Conservation (phyloP, 1,284 basidiomycete genomes). For the Ceratobasidium sp. region DNA sequence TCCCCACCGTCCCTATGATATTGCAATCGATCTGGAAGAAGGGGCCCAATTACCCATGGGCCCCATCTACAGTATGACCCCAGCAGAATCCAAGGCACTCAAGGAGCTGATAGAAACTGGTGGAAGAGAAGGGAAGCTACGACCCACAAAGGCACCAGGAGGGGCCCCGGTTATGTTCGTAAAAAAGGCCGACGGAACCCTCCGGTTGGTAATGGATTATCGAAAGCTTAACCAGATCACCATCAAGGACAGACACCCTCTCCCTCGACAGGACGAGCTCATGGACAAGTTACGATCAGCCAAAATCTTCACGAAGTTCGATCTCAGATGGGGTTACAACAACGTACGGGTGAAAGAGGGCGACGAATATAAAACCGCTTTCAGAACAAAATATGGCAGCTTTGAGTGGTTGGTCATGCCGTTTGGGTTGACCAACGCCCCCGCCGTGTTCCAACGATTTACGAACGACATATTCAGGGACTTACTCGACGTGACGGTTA, state of each 20-base stretch:
- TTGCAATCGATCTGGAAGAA: background rate
- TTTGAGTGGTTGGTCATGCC: slow-evolving; percentile 42
- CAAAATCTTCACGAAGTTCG: slow-evolving; percentile 34
- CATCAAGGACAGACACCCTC: slow-evolving; percentile 14
- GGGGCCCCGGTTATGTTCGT: slow-evolving; percentile 33
- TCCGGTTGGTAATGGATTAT: slow-evolving; percentile 26
- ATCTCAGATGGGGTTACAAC: slow-evolving; percentile 31
- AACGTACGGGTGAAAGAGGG: slow-evolving; percentile 1
- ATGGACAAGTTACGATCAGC: slow-evolving; percentile 3
- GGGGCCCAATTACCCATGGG: background rate
- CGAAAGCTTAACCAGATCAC: slow-evolving; percentile 28
- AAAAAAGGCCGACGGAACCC: slow-evolving; percentile 30
- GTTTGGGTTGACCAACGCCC: slow-evolving; percentile 31
- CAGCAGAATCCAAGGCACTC: background rate
- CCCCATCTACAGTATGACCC: background rate
- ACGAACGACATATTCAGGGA: slow-evolving; percentile 40
- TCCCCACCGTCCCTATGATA: background rate
- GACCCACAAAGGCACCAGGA: background rate
- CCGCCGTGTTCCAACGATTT: slow-evolving; percentile 31
- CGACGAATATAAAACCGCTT: slow-evolving; percentile 42
- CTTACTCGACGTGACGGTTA: slow-evolving; percentile 22
- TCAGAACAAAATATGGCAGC: slow-evolving; percentile 24
- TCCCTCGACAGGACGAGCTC: slow-evolving; percentile 28
- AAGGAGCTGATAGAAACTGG: background rate
- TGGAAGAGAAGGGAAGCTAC: background rate